phyloP scores from a whole-genome alignment of 805 yeast species.

The Kodamaea lidongshanica region DNA sequence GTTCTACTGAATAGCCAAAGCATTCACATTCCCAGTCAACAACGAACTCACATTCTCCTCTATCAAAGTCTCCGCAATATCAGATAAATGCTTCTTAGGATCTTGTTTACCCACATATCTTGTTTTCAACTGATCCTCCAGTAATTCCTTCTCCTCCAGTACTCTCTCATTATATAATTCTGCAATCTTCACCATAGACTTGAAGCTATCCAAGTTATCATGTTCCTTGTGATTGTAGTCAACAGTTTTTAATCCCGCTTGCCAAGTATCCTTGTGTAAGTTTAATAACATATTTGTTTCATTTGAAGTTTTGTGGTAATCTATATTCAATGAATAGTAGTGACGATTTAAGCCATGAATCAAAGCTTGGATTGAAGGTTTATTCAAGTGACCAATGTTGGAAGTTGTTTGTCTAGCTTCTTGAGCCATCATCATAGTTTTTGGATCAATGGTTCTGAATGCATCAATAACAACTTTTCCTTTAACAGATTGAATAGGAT shows the following conservation, averaged over 20 bases:
- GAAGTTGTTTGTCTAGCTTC: slow-evolving; percentile 98
- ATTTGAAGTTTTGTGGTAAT: slow-evolving; percentile 83
- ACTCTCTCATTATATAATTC: slow-evolving; percentile 85
- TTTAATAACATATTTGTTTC: slow-evolving; percentile 93
- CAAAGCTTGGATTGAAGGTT: slow-evolving; percentile 93
- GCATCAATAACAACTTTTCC: slow-evolving; percentile 99
- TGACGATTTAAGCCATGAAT: slow-evolving; percentile 96
- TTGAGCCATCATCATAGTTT: slow-evolving; percentile 87
- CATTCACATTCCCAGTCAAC: slow-evolving; percentile 82
- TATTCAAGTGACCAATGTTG: slow-evolving; percentile 88
- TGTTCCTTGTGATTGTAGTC: slow-evolving; percentile 76
- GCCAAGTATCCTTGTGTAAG: slow-evolving; percentile 94
- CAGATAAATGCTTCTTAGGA: slow-evolving; percentile 94
- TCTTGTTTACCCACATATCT: slow-evolving; percentile 98
- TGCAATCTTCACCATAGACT: slow-evolving; percentile 82
- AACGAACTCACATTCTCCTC: slow-evolving; percentile 88
- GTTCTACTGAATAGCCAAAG: slow-evolving; percentile 77
- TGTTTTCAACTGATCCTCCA: slow-evolving; percentile 85
- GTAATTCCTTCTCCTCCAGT: slow-evolving; percentile 82
- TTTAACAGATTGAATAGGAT: slow-evolving; percentile 96
- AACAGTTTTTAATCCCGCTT: slow-evolving; percentile 73
- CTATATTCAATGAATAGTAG: slow-evolving; percentile 91
- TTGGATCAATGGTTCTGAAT: slow-evolving; percentile 85
- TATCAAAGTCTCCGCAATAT: slow-evolving; percentile 76
- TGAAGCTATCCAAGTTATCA: slow-evolving; percentile 64